phyloP scores from a whole-genome alignment of 1,284 basidiomycete species.

The Takashimella koratensis region DNA sequence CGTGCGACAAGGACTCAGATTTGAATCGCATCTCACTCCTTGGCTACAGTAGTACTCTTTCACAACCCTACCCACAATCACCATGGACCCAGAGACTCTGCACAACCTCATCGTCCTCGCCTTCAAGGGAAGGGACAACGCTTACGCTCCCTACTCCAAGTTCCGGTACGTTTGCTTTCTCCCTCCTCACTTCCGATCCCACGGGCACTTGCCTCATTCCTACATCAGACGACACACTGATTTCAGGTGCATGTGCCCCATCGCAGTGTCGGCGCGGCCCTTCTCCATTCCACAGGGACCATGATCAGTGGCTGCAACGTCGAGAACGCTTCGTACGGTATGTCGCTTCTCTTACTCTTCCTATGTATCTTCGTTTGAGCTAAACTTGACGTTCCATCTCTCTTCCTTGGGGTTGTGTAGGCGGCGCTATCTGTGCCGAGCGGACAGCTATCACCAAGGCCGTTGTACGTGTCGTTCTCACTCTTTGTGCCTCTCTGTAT shows the following conservation, averaged over 20 bases:
- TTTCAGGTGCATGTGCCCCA: neutral
- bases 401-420: too few species aligned
- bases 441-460: conserved; percentile 83
- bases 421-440: conserved; percentile 72
- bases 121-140: conserved; percentile 49
- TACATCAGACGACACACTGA: neutral
- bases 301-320: conserved; percentile 81
- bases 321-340: conserved; percentile 87
- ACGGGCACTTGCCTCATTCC: neutral
- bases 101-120: conserved; percentile 38
- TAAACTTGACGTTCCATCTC: neutral
- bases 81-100: conserved; percentile 21
- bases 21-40: neutral
- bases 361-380: neutral
- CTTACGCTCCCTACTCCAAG: conserved; percentile 75
- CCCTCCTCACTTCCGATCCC: neutral
- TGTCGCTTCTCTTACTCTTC: conserved; percentile 12
- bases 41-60: neutral
- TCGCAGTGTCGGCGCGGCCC: conserved; percentile 70
- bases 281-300: conserved; percentile 64
- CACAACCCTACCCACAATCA: neutral
- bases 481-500: neutral
- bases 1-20: too few species aligned
- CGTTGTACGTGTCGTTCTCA: conserved; percentile 56
- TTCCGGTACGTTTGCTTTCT: conserved; percentile 55